Base-by-base conservation (phyloP, 805 yeast genomes). In the Ogataea glucozyma region DNA sequence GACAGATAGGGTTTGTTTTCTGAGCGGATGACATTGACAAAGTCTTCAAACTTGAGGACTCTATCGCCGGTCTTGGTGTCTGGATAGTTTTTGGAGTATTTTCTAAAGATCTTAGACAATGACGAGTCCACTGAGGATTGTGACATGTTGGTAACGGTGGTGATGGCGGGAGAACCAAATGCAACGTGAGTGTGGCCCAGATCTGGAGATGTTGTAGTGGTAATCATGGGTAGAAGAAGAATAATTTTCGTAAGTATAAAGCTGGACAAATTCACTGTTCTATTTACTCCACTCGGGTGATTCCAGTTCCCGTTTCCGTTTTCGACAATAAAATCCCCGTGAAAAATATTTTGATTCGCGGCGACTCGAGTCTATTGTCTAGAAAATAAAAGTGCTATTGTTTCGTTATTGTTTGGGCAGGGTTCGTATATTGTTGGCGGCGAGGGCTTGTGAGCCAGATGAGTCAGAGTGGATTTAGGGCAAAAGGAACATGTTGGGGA, bases 21-120 rank as follows among this genome's bases (percentile, higher is more conserved):
- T 57, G 75, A 75, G 10, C 65, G 61, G 24, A 75, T 56, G 18
- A 78, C 69, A 27, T 61, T 47, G 19, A 71, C 58, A 43, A 75
- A 75, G 51, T 73, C 76, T 36, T 62, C 65, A 38, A 60, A 61
- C 35, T 62, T 62, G 44, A 72, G 56, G 33, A 57, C 63, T 38
- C 62, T 60, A 20, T 59, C 64, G 17, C 53, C 54, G n/a, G 56
- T 39, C 27, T 46, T 57, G 16, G 51, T 53, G 19, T 64, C 63
- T 11, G 63, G 57, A 40, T 69, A 58, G 21, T 51, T 51, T 17
- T 64, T 59, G 2, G 79, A 72, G 51, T 60, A 73, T 43, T 67
- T 68, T 35, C 65, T 65, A 53, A 73, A 75, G 14, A 75, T 71
- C 34, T 67, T 71, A 8, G 55, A 41, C 12, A 56, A 38, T 21